Conservation (phyloP, 2,329 filamentous ascomycete species). For the Fusarium dimerum region DNA sequence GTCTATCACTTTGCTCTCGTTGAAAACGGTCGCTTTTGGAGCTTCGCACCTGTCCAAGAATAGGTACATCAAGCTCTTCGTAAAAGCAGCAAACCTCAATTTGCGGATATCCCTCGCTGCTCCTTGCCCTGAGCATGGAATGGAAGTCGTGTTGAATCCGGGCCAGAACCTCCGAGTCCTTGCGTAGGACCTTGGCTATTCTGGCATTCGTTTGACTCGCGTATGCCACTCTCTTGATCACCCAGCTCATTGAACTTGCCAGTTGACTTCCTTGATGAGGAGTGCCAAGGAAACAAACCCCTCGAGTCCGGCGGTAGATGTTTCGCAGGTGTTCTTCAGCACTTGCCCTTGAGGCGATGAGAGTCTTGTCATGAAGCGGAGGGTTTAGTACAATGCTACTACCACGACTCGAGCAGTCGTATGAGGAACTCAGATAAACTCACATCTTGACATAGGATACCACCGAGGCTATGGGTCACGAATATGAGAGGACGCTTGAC, state of each 20-base stretch:
- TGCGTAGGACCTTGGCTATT: constrained; percentile 1
- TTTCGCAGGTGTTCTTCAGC: neutral
- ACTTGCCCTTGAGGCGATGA: constrained; percentile 1
- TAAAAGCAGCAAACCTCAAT: constrained; percentile 3
- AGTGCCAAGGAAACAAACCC: constrained; percentile 3
- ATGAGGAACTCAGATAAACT: neutral
- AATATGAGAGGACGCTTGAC: constrained; percentile 1
- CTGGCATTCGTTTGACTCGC: constrained; percentile 2
- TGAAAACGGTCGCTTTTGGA: neutral
- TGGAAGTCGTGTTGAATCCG: constrained; percentile 3
- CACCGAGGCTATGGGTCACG: constrained; percentile 2
- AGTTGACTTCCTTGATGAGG: constrained; percentile 1
- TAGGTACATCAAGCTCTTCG: neutral
- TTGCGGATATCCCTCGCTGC: neutral
- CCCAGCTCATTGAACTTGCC: neutral
- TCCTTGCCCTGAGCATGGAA: neutral
- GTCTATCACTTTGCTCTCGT: neutral
- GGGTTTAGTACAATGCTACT: neutral
- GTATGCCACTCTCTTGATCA: neutral
- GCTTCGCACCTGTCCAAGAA: neutral
- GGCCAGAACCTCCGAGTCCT: constrained; percentile 3
- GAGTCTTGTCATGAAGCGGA: neutral
- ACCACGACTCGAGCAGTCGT: too few species aligned
- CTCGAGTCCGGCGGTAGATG: neutral
- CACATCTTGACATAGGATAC: constrained; percentile 4